Evolutionary conservation across 192 early-diverging fungal species (phyloP).

Genomic region (Coemansia javaensis): DNA sequence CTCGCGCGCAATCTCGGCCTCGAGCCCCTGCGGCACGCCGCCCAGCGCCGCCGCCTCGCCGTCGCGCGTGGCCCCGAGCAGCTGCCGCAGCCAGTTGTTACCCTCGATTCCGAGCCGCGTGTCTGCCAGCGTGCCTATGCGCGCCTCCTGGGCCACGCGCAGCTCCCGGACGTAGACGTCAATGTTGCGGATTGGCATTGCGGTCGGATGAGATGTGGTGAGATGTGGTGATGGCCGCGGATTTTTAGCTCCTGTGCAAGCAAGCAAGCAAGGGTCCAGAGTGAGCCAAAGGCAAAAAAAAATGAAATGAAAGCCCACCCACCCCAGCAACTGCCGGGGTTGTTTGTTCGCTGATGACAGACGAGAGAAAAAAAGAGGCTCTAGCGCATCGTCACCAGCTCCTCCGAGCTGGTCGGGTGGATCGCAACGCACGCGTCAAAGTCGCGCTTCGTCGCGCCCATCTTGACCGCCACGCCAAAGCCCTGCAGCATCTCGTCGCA

Average conservation of each 20-base stretch:
- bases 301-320: too few relatives aligned
- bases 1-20: constrained; percentile 61
- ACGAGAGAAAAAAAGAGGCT: not conserved
- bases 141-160: constrained; percentile 53
- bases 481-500: constrained; percentile 93
- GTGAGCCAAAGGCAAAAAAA: too few relatives aligned
- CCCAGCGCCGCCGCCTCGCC: constrained; percentile 60
- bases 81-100: constrained; percentile 70
- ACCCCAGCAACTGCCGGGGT: too few relatives aligned
- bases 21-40: constrained; percentile 58
- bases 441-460: constrained; percentile 99
- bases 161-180: constrained; percentile 53
- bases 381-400: constrained; percentile 72
- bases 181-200: constrained; percentile 45
- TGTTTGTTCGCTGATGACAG: too few relatives aligned
- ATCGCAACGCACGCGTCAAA: constrained; percentile 95
- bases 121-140: constrained; percentile 57
- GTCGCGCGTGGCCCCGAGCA: constrained; percentile 56
- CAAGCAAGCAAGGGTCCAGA: too few relatives aligned
- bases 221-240: too few relatives aligned
- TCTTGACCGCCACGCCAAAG: constrained; percentile 93
- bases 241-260: too few relatives aligned
- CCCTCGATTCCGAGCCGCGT: constrained; percentile 76
- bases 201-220: not conserved
- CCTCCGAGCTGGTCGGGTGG: constrained; percentile 94